These are phyloP conservation scores for Auxenochlorella pyrenoidosa DNA, from an alignment of 139 green algal species.

Conservation along the genomic window DNA sequence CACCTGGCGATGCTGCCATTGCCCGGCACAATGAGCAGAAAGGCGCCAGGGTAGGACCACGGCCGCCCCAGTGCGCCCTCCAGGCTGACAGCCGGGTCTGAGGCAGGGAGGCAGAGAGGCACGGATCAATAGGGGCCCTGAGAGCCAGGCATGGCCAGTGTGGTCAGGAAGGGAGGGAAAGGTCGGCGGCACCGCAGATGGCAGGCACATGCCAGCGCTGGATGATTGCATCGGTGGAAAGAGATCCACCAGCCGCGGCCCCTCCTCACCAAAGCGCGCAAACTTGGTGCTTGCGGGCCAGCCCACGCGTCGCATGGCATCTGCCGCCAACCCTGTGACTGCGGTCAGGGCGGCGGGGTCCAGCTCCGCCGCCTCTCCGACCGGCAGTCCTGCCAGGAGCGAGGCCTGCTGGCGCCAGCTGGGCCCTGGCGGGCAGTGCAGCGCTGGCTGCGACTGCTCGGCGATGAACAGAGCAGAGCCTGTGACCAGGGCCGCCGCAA, in stretches of 20 bases:
- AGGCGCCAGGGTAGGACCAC: background rate
- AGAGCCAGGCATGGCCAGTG: no score
- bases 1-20: background rate
- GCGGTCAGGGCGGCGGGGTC: background rate
- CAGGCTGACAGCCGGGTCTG: slow-evolving; percentile 7
- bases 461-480: background rate
- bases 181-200: background rate
- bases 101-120: no score
- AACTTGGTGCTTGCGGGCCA: slow-evolving; percentile 11
- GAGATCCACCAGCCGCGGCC: no score
- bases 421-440: background rate
- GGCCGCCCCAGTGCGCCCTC: background rate
- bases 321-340: background rate
- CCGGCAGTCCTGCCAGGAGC: background rate
- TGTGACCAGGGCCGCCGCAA: background rate
- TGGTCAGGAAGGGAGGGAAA: background rate
- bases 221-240: no score
- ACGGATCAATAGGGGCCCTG: no score
- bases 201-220: background rate
- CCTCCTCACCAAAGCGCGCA: slow-evolving; percentile 30
- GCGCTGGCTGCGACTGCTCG: background rate
- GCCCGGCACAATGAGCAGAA: slow-evolving; percentile 35
- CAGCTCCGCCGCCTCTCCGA: background rate
- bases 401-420: background rate
- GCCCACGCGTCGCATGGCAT: slow-evolving; percentile 22